These are phyloP conservation scores for Pythium folliculosum DNA, from an alignment of 352 stramenopile species.

Conservation along the genomic window DNA sequence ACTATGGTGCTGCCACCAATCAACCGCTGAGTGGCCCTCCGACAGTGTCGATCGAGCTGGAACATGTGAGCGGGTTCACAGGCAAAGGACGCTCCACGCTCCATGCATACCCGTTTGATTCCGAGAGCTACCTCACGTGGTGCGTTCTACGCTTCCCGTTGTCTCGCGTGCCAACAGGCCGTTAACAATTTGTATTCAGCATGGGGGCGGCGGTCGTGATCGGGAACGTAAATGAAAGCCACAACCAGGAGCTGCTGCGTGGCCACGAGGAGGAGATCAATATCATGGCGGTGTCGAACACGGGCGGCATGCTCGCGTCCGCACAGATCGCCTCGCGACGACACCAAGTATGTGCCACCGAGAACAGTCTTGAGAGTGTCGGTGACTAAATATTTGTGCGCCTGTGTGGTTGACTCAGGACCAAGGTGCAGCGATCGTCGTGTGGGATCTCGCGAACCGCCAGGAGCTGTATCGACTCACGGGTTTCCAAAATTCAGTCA, in stretches of 20 bases:
- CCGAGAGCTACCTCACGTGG: conserved; percentile 40
- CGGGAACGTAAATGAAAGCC: conserved; percentile 32
- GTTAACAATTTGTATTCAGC: no score
- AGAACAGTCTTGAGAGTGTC: no score
- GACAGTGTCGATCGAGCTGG: conserved; percentile 48
- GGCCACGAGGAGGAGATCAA: conserved; percentile 48
- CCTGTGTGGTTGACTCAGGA: conserved; percentile 23
- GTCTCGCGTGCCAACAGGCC: no score
- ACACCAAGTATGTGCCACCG: conserved; percentile 19
- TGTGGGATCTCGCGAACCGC: conserved; percentile 48
- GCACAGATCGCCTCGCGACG: conserved; percentile 30
- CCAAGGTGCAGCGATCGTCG: conserved; percentile 41
- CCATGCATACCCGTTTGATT: conserved; percentile 36
- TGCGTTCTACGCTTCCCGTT: neutral
- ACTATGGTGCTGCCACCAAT: conserved; percentile 13
- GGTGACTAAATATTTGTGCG: neutral
- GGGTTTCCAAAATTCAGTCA: conserved; percentile 61
- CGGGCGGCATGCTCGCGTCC: conserved; percentile 35
- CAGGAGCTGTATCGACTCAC: conserved; percentile 54
- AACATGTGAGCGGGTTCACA: conserved; percentile 55
- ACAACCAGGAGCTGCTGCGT: conserved; percentile 41
- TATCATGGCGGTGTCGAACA: conserved; percentile 35
- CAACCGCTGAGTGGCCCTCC: conserved; percentile 8
- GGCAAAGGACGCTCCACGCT: conserved; percentile 37
- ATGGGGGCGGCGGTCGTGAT: conserved; percentile 43